Conservation (phyloP, 352 stramenopile genomes). For the Phytophthora citricola region DNA sequence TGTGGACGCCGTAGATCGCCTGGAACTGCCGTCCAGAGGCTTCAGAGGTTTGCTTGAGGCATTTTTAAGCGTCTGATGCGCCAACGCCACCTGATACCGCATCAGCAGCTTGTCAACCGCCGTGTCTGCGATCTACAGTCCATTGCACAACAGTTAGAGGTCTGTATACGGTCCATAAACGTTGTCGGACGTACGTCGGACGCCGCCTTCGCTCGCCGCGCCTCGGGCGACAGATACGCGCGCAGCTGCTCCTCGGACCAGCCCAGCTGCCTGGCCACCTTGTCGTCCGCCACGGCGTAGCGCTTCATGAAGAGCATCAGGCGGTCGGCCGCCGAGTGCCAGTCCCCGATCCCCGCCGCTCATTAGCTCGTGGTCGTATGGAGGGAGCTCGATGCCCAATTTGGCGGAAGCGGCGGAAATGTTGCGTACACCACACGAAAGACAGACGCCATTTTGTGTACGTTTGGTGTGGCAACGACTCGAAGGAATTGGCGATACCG, state of each 20-base stretch:
- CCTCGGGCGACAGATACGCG: conserved; percentile 59
- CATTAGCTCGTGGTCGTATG: conserved; percentile 23
- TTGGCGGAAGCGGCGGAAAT: conserved; percentile 31
- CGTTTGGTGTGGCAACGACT: conserved; percentile 6
- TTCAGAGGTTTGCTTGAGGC: conserved; percentile 40
- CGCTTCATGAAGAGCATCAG: conserved; percentile 71
- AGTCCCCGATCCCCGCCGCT: conserved; percentile 40
- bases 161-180: background rate
- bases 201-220: conserved; percentile 40
- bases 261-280: conserved; percentile 57
- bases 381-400: conserved; percentile 28
- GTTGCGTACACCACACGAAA: conserved; percentile 25
- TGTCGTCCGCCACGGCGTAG: conserved; percentile 50
- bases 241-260: conserved; percentile 62
- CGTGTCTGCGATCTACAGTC: conserved; percentile 51
- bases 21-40: conserved; percentile 34
- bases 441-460: conserved; percentile 1
- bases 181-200: conserved; percentile 37
- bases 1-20: conserved; percentile 46
- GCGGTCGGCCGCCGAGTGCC: conserved; percentile 54
- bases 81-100: conserved; percentile 57
- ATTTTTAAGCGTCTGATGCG: conserved; percentile 45
- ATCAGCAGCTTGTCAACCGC: conserved; percentile 72
- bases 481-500: no score
- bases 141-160: conserved; percentile 16